These are phyloP conservation scores for Anastatica hierochuntica DNA, from an alignment of 345 rosid genomes.

Conservation along the genomic window DNA sequence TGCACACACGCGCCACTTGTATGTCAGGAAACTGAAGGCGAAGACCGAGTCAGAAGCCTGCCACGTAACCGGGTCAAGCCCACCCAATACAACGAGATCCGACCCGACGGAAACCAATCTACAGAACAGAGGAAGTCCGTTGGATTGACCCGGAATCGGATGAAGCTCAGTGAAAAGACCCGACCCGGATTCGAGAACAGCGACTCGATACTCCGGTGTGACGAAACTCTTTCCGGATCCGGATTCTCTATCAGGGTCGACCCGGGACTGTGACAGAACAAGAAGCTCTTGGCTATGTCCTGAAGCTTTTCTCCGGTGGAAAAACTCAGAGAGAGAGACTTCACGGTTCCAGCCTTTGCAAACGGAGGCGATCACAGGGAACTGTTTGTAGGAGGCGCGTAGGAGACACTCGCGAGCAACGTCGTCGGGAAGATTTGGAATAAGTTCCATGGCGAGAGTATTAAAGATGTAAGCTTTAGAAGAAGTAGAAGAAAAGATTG, in stretches of 20 bases:
- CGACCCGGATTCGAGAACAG: slow-evolving; percentile 41
- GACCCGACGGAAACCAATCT: slow-evolving; percentile 45
- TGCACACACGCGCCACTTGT: slow-evolving; percentile 53
- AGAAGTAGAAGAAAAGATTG: too few species aligned
- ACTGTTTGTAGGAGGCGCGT: slow-evolving; percentile 35
- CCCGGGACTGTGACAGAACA: slow-evolving; percentile 47
- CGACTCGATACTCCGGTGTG: slow-evolving; percentile 30
- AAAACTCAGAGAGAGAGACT: slow-evolving; percentile 39
- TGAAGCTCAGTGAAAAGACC: slow-evolving; percentile 53
- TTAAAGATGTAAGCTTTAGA: background rate
- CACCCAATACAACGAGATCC: slow-evolving; percentile 67
- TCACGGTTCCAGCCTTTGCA: slow-evolving; percentile 56
- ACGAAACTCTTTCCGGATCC: slow-evolving; percentile 20
- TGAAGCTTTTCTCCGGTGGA: slow-evolving; percentile 23
- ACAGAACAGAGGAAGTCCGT: slow-evolving; percentile 59
- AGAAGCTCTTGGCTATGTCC: slow-evolving; percentile 37
- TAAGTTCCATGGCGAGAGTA: slow-evolving; percentile 36
- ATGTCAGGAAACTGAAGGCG: slow-evolving; percentile 40
- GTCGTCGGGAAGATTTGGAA: slow-evolving; percentile 56
- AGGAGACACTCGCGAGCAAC: slow-evolving; percentile 51
- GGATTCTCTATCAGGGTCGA: slow-evolving; percentile 14
- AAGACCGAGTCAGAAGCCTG: slow-evolving; percentile 41
- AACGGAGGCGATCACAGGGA: slow-evolving; percentile 34
- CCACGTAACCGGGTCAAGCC: slow-evolving; percentile 62
- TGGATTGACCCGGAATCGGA: slow-evolving; percentile 34